Conservation (phyloP, 1,284 basidiomycete genomes). For the Ganoderma meredithae region DNA sequence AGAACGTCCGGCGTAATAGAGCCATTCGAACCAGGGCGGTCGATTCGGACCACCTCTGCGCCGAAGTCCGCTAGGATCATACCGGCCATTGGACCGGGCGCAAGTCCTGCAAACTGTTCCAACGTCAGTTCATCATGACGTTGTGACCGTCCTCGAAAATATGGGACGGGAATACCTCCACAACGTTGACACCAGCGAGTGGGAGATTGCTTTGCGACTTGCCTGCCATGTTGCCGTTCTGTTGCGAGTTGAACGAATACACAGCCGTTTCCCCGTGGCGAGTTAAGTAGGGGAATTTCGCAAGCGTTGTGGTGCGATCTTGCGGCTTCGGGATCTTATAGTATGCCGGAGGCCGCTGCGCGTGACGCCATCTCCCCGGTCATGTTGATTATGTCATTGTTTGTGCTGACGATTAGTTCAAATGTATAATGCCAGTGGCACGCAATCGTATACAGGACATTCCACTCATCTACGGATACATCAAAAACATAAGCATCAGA, state of each 20-base stretch:
- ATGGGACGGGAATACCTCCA: conserved; percentile 52
- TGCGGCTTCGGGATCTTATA: background rate
- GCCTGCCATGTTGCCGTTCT: background rate
- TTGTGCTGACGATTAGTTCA: background rate
- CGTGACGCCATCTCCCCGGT: background rate
- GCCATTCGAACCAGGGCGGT: conserved; percentile 49
- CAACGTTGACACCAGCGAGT: conserved; percentile 59
- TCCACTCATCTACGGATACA: background rate
- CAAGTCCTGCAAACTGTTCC: conserved; percentile 83
- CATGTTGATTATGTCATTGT: background rate
- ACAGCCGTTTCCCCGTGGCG: background rate
- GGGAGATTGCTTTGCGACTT: conserved; percentile 32
- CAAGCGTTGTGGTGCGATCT: background rate
- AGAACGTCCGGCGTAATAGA: conserved; percentile 57
- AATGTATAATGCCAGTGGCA: background rate
- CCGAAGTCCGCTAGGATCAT: conserved; percentile 85
- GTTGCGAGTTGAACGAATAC: background rate
- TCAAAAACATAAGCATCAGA: background rate
- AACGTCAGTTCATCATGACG: background rate
- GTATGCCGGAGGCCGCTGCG: background rate
- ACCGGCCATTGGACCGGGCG: conserved; percentile 84
- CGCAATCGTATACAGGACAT: background rate
- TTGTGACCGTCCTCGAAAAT: background rate
- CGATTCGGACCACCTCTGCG: conserved; percentile 80
- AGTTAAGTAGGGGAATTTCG: background rate